Percentiles rank a stretch among this genome's conserved stretches.
phyloP scores from a whole-genome alignment of 2,329 filamentous ascomycete genomes.

The Akanthomyces dipterigenus region DNA sequence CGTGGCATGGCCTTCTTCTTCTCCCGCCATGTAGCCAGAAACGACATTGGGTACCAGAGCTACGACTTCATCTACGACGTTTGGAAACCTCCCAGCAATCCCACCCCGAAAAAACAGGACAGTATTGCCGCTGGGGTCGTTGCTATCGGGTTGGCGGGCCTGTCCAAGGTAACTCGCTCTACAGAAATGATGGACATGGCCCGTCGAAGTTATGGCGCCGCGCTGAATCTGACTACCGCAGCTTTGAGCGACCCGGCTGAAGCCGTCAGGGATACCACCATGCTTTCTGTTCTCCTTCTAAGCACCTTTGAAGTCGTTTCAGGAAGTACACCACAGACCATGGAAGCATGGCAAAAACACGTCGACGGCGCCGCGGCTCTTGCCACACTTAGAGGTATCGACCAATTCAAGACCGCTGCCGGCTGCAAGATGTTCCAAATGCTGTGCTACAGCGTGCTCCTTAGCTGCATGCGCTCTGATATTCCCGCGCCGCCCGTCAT shows the following conservation, averaged over 20 bases:
- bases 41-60: constrained; percentile 41
- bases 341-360: constrained; percentile 47
- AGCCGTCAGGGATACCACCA: constrained; percentile 42
- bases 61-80: constrained; percentile 48
- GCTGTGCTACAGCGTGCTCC: constrained; percentile 43
- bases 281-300: constrained; percentile 48
- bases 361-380: constrained; percentile 46
- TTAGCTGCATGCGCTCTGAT: constrained; percentile 45
- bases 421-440: constrained; percentile 48
- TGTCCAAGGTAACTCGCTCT: constrained; percentile 39
- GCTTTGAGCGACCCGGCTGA: constrained; percentile 40
- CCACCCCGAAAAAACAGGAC: constrained; percentile 30
- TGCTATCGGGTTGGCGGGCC: constrained; percentile 46
- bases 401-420: constrained; percentile 38
- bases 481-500: constrained; percentile 42
- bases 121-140: constrained; percentile 45
- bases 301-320: constrained; percentile 49
- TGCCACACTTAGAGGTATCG: constrained; percentile 40
- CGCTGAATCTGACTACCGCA: constrained; percentile 43
- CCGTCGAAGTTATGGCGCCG: constrained; percentile 43
- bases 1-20: constrained; percentile 44
- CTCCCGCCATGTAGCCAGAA: constrained; percentile 41
- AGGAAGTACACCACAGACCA: constrained; percentile 37
- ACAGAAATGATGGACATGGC: constrained; percentile 39
- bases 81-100: constrained; percentile 37